Base-by-base conservation (phyloP, 2,329 filamentous ascomycete genomes). In the Apiospora phragmitis region DNA sequence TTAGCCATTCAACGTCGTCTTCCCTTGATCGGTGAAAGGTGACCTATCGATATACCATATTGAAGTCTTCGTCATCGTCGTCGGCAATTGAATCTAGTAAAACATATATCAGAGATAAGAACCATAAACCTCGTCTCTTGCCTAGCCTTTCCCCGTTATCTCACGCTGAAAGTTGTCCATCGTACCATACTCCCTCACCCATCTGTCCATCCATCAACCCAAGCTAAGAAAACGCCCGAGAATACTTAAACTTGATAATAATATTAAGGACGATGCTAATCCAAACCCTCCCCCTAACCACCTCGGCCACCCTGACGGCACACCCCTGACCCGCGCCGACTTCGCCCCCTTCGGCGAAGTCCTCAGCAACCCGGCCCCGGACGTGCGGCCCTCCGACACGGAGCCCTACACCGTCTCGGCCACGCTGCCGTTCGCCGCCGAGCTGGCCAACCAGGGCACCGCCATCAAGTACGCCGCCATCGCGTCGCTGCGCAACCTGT, bases 401-500 rank as follows among this genome's bases (percentile, higher is more conserved):
- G 73, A 79, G 75, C 78, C 65, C 67, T 72, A 72, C n/a, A 70
- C 71, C 71, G 76, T 74, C 65, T 73, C 74, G 0, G 45, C 59
- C 66, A 71, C 72, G n/a, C 78, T 81, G 45, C 83, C 87, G 35
- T 80, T 83, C 76, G 84, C 85, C 73, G 84, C 88, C 70, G 83
- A 91, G 5, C 86, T 89, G 3, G 89, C 91, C 65, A 98, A 98
- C 85, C 95, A 98, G 84, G 93, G 93, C 77, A 92, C 91, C 29
- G 95, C 96, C 21, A 90, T 95, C 77, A 97, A 97, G 81, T 97
- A 96, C 81, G 88, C 91, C 72, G 88, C 93, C 77, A 90, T 97
- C 72, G 93, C 94, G n/a, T 86, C 88, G 59, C 86, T 95, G 75
- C 84, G 85, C 42, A 89, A 97, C 80, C 86, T 90, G 72, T 97